A percentile compares a stretch with the other conserved stretches of the same genome.
These are phyloP conservation scores for Lentinus polychrous DNA, from an alignment of 1,284 basidiomycete species.

Conservation along the genomic window DNA sequence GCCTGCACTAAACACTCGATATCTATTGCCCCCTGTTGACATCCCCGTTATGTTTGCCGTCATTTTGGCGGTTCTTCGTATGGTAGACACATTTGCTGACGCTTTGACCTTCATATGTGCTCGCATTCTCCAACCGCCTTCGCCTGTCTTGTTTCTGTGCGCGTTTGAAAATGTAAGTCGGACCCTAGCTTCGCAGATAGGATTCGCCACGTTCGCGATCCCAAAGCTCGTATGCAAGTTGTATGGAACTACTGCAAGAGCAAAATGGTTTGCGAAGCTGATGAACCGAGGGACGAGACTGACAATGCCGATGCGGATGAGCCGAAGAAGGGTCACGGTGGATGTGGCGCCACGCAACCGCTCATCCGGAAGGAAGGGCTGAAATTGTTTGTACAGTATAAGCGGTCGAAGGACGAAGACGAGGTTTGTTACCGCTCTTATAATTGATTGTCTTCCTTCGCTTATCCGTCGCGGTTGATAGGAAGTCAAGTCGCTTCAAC, in stretches of 20 bases:
- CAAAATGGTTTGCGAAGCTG: conserved; percentile 82
- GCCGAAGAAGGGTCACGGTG: conserved; percentile 84
- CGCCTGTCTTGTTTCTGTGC: conserved; percentile 5
- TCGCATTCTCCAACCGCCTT: conserved; percentile 7
- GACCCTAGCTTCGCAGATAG: conserved; percentile 80
- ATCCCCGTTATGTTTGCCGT: conserved; percentile 25
- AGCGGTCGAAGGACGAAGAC: conserved; percentile 88
- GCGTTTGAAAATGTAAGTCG: conserved; percentile 48
- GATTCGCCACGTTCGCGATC: conserved; percentile 80
- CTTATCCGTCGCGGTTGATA: conserved; percentile 26
- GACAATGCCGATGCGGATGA: conserved; percentile 70
- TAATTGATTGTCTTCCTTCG: neutral
- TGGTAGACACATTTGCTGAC: conserved; percentile 53
- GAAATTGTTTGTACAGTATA: conserved; percentile 95
- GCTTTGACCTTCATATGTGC: conserved; percentile 26
- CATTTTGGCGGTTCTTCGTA: conserved; percentile 24
- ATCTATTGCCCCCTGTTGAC: conserved; percentile 48
- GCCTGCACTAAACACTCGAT: conserved; percentile 56
- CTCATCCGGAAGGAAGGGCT: conserved; percentile 91
- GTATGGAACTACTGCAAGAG: conserved; percentile 85
- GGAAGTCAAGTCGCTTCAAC: conserved; percentile 81
- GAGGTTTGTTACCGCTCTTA: conserved; percentile 55
- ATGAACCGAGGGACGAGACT: conserved; percentile 81
- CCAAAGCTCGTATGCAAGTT: conserved; percentile 82
- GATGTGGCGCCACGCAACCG: conserved; percentile 93